A percentile compares a stretch with the other conserved stretches of the same genome.
Conservation (phyloP, 2,329 filamentous ascomycete genomes). For the Westerdykella aurantiaca region DNA sequence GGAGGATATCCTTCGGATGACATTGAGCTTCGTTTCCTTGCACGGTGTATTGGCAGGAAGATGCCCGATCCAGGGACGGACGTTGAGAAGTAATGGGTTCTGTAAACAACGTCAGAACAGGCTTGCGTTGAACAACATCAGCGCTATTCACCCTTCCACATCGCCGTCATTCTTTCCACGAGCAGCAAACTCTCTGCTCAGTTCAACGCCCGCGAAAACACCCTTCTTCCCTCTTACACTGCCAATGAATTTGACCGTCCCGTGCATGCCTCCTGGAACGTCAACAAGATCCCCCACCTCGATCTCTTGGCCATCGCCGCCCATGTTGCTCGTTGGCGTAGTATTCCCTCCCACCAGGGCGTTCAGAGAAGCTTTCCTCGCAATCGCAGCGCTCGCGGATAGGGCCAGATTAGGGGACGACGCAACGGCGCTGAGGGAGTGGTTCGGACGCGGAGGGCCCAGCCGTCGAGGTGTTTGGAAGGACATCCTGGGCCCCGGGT, state of each 20-base stretch:
- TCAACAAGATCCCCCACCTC: constrained; percentile 79
- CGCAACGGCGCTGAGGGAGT: constrained; percentile 36
- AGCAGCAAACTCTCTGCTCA: constrained; percentile 70
- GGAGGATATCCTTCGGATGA: constrained; percentile 53
- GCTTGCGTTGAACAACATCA: background rate
- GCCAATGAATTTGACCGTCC: constrained; percentile 83
- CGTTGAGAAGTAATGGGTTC: constrained; percentile 72
- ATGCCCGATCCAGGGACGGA: constrained; percentile 76
- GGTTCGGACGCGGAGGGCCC: constrained; percentile 30
- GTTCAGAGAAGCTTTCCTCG: constrained; percentile 66
- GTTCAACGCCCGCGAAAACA: constrained; percentile 85
- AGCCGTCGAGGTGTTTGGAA: constrained; percentile 40
- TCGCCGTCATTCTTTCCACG: constrained; percentile 94
- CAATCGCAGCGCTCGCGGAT: constrained; percentile 44
- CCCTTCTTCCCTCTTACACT: constrained; percentile 83
- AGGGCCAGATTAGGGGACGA: constrained; percentile 41
- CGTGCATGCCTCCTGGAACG: constrained; percentile 88
- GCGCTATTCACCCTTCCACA: constrained; percentile 71
- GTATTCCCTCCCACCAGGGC: constrained; percentile 54
- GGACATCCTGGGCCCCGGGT: constrained; percentile 31
- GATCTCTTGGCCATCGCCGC: constrained; percentile 48
- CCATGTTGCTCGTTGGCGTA: constrained; percentile 40
- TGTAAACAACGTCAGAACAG: constrained; percentile 18
- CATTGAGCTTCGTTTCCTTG: constrained; percentile 59
- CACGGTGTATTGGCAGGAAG: constrained; percentile 82